These are phyloP conservation scores for Betula pendula DNA, from an alignment of 306 rosid species.

Conservation along the genomic window DNA sequence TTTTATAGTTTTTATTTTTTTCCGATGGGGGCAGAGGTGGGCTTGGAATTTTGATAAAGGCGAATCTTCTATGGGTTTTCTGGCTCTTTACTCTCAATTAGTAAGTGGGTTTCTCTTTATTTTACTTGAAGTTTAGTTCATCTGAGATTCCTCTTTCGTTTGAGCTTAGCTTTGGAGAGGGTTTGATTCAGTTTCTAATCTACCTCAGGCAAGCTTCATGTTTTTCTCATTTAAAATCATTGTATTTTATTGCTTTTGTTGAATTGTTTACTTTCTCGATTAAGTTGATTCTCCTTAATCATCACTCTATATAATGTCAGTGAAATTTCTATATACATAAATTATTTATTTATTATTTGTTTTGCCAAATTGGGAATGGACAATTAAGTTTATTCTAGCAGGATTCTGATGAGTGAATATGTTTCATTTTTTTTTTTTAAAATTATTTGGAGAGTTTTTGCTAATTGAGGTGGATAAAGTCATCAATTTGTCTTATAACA, in stretches of 20 bases:
- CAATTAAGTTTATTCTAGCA: constrained; percentile 11
- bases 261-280: background rate
- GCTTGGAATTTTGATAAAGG: constrained; percentile 24
- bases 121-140: constrained; percentile 8
- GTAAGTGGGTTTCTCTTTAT: constrained; percentile 6
- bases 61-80: constrained; percentile 23
- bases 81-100: constrained; percentile 9
- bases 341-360: constrained; percentile 6
- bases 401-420: constrained; percentile 12
- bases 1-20: background rate
- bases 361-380: background rate
- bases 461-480: background rate
- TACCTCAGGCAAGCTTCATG: constrained; percentile 33
- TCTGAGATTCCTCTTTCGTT: constrained; percentile 8
- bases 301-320: background rate
- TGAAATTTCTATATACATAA: background rate
- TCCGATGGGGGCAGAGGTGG: constrained; percentile 28
- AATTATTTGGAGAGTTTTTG: background rate
- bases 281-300: constrained; percentile 4
- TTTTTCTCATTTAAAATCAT: constrained; percentile 9
- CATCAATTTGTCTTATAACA: background rate
- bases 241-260: background rate
- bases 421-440: background rate
- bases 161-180: constrained; percentile 15
- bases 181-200: no score